Conservation (phyloP, 1,284 basidiomycete genomes). For the Ustilago esculenta region DNA sequence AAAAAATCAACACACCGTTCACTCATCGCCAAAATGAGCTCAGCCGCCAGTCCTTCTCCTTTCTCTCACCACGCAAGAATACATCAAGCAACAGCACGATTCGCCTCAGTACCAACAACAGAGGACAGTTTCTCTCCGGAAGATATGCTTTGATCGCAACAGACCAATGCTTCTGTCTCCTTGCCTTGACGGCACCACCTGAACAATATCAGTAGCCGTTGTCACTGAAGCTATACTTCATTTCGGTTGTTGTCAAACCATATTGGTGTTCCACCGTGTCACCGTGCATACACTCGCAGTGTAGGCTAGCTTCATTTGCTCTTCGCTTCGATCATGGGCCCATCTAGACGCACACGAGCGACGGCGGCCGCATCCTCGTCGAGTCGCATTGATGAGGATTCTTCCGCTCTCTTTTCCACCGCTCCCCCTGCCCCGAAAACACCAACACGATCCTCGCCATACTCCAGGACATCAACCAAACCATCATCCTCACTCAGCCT, state of each 20-base stretch:
- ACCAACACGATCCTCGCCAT: constrained; percentile 33
- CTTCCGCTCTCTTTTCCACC: constrained; percentile 10
- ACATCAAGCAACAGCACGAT: background rate
- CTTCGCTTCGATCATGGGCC: constrained; percentile 16
- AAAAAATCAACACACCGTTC: constrained; percentile 14
- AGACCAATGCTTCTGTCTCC: constrained; percentile 4
- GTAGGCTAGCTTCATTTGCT: too few relatives aligned
- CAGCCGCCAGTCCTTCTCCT: too few relatives aligned
- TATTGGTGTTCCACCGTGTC: constrained; percentile 8
- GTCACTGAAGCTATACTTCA: constrained; percentile 17
- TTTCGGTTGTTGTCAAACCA: constrained; percentile 14
- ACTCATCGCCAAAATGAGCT: constrained; percentile 7
- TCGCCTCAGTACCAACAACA: background rate
- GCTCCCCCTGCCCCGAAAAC: constrained; percentile 17
- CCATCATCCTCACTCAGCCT: constrained; percentile 11
- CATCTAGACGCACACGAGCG: constrained; percentile 34
- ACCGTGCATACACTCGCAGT: too few relatives aligned
- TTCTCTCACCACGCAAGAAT: too few relatives aligned
- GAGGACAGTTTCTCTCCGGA: background rate
- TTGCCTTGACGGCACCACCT: constrained; percentile 10
- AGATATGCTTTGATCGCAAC: constrained; percentile 15
- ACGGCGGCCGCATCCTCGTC: constrained; percentile 12
- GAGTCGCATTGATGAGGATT: constrained; percentile 9
- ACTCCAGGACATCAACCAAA: constrained; percentile 39
- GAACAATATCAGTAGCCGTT: too few relatives aligned